Evolutionary conservation across 805 yeast species (phyloP).

Genomic region (Candida chilensis): DNA sequence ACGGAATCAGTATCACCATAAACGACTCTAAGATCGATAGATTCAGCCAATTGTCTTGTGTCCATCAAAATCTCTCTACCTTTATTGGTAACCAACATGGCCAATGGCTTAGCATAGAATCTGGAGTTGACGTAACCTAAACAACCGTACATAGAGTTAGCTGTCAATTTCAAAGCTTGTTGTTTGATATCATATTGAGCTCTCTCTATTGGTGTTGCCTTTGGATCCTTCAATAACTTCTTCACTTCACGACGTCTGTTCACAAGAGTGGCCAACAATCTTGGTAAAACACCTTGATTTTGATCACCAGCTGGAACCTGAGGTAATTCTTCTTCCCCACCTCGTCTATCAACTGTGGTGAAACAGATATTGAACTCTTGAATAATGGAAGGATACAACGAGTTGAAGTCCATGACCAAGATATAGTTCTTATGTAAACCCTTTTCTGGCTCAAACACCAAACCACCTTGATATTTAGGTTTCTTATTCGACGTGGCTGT

Average conservation of each 20-base stretch:
- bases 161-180: slow-evolving; percentile 91
- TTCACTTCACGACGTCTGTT: slow-evolving; percentile 91
- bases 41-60: slow-evolving; percentile 88
- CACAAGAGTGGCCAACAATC: slow-evolving; percentile 74
- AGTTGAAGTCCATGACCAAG: slow-evolving; percentile 96
- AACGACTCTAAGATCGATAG: slow-evolving; percentile 72
- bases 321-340: slow-evolving; percentile 61
- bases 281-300: slow-evolving; percentile 78
- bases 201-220: slow-evolving; percentile 49
- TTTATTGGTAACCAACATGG: slow-evolving; percentile 89
- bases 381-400: slow-evolving; percentile 92
- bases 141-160: slow-evolving; percentile 99
- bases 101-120: slow-evolving; percentile 92
- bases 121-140: slow-evolving; percentile 87
- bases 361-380: slow-evolving; percentile 97
- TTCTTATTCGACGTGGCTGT: slow-evolving; percentile 47
- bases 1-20: slow-evolving; percentile 99
- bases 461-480: slow-evolving; percentile 83
- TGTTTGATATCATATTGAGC: slow-evolving; percentile 93
- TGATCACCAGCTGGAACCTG: slow-evolving; percentile 50
- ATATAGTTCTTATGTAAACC: slow-evolving; percentile 87
- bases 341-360: slow-evolving; percentile 86
- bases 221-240: slow-evolving; percentile 68
- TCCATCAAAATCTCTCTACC: slow-evolving; percentile 94
- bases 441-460: slow-evolving; percentile 93